Evolutionary conservation across 2,329 filamentous ascomycete species (phyloP).

Genomic region (Claviceps sorghi): DNA sequence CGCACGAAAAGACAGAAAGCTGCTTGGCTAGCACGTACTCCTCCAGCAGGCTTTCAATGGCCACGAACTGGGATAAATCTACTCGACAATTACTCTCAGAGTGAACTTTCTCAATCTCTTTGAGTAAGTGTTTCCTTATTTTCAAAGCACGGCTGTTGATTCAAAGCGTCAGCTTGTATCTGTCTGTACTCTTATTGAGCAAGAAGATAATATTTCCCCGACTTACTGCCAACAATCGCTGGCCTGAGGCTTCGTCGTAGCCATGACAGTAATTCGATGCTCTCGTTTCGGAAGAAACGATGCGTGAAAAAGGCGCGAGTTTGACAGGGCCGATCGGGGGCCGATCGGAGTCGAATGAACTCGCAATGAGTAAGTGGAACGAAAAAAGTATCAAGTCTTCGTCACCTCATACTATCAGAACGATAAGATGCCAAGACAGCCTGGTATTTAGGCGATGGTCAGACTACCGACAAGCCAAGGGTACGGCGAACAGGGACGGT

Average conservation of each 20-base stretch:
- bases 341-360: background rate
- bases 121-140: constrained; percentile 26
- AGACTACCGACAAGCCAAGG: constrained; percentile 21
- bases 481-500: constrained; percentile 12
- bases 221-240: constrained; percentile 27
- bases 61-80: constrained; percentile 28
- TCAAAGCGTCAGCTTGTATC: constrained; percentile 5
- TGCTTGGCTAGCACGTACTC: constrained; percentile 16
- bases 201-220: background rate
- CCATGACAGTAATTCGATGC: constrained; percentile 2
- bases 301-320: background rate
- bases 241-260: constrained; percentile 15
- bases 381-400: constrained; percentile 12
- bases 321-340: background rate
- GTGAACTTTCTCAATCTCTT: constrained; percentile 29
- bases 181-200: background rate
- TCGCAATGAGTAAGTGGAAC: constrained; percentile 1
- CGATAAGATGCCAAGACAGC: constrained; percentile 9
- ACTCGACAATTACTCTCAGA: constrained; percentile 20
- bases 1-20: background rate
- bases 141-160: constrained; percentile 26
- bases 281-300: constrained; percentile 3
- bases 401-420: constrained; percentile 22
- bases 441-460: constrained; percentile 10
- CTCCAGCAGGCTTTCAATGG: constrained; percentile 28